Evolutionary conservation across 768 basidiomycete genomes (phyloP), one percentile per base, ranked within the genome.

Genomic region (Lentinula guzmanii): DNA sequence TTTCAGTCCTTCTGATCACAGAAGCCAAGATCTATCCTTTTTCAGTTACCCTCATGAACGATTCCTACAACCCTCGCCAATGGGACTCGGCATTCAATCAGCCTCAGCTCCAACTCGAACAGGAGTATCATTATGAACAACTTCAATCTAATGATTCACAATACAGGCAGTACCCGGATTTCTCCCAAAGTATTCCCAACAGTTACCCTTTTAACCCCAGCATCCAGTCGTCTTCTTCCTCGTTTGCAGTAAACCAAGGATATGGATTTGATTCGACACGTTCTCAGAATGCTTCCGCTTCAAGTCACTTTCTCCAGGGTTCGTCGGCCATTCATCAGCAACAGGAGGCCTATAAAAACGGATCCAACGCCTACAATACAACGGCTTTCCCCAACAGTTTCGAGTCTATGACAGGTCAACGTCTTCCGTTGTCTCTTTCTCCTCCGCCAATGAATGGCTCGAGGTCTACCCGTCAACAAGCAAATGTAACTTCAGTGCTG

Each of bases 61-160:
- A 52, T 33, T 39, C 7, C 10, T 60, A 52, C 39, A 28, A 16
- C 6, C 48, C n/a, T 31, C 43, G 56, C 33, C 58, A 60, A 8
- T 60, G 50, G 48, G 35, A 60, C 41, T 15, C 64, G 10, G 59
- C 41, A 9, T 61, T 61, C 54, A 65, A 64, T 21, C 72, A 70
- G 65, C 61, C 64, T 43, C 70, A 69, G 35, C 65, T 75, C 39
- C 75, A 74, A 61, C 75, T 75, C 28, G 76, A 75, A 62, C 71
- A 71, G n/a, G 74, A 77, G n/a, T 75, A 68, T 55, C 66, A 68
- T 54, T 61, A 42, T 43, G 67, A 18, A 41, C 52, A 39, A 61
- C 59, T 53, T 43, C 56, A 45, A 37, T 58, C 41, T 61, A 65
- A 59, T 41, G 16, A 62, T 13, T 60, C 61, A 58, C 46, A 54